Conservation (phyloP, 768 basidiomycete genomes). For the Pisolithus orientalis region DNA sequence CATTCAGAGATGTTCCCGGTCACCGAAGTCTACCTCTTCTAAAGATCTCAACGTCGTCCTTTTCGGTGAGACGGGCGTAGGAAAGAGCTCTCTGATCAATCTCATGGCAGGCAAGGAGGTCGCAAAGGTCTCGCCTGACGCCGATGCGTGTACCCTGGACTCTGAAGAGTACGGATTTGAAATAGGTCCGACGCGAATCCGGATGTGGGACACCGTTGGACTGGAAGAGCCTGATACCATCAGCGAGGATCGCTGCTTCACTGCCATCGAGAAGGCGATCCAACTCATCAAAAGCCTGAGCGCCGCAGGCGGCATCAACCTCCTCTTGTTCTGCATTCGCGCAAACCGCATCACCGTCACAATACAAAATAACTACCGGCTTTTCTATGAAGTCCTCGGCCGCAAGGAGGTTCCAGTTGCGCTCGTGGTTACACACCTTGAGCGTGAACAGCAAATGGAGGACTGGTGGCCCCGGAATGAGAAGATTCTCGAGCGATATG, state of each 20-base stretch:
- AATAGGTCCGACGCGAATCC: constrained; percentile 17
- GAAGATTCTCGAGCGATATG: constrained; percentile 12
- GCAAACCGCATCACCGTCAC: constrained; percentile 29
- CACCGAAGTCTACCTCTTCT: constrained; percentile 10
- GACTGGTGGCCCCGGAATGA: constrained; percentile 26
- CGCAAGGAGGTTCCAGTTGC: constrained; percentile 32
- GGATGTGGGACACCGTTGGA: constrained; percentile 29
- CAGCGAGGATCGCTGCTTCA: constrained; percentile 14
- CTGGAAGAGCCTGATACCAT: constrained; percentile 21
- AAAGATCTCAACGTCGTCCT: constrained; percentile 29
- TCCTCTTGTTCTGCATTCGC: constrained; percentile 37
- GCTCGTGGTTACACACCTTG: constrained; percentile 35
- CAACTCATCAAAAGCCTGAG: constrained; percentile 28
- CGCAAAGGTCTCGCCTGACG: constrained; percentile 18
- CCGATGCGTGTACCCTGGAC: constrained; percentile 30
- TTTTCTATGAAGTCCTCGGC: constrained; percentile 21
- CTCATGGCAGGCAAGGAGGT: constrained; percentile 21
- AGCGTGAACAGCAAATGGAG: constrained; percentile 28
- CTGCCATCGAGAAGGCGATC: constrained; percentile 25
- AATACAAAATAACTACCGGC: constrained; percentile 24
- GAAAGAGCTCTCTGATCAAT: constrained; percentile 21
- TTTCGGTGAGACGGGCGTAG: constrained; percentile 33
- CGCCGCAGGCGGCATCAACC: constrained; percentile 29
- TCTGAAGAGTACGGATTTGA: constrained; percentile 21
- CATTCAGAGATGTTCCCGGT: constrained; percentile 11